Conservation (phyloP, 140 eudicot species). For the Bidens hawaiensis region DNA sequence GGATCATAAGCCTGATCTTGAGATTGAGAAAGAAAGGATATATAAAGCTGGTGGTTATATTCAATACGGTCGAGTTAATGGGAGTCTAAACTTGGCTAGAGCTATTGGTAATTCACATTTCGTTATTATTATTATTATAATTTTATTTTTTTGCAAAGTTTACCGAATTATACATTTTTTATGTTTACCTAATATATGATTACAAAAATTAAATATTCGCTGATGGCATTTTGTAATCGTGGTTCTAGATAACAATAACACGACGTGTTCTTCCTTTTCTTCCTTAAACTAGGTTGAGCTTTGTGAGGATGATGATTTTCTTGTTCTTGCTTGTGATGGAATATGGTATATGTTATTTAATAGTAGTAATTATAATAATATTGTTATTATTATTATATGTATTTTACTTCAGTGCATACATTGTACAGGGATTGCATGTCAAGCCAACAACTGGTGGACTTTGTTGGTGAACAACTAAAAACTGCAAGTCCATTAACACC, state of each 20-base stretch:
- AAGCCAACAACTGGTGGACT: conserved; percentile 91
- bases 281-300: conserved; percentile 69
- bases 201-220: no score
- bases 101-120: conserved; percentile 59
- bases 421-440: conserved; percentile 92
- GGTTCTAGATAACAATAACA: conserved; percentile 33
- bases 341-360: conserved; percentile 55
- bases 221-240: no score
- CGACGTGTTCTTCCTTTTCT: conserved; percentile 22
- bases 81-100: conserved; percentile 83
- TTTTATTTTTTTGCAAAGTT: neutral
- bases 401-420: neutral
- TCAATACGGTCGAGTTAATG: conserved; percentile 84
- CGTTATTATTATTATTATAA: neutral
- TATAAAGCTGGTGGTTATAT: conserved; percentile 86
- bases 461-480: conserved; percentile 52
- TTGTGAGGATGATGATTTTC: conserved; percentile 77
- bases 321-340: conserved; percentile 97
- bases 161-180: neutral
- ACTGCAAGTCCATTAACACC: conserved; percentile 46
- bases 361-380: neutral
- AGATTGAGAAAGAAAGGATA: conserved; percentile 78
- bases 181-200: no score
- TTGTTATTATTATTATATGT: neutral
- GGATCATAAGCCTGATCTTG: conserved; percentile 93